Percentiles rank a stretch among this genome's conserved stretches.
phyloP scores from a whole-genome alignment of 306 rosid species.

The Prunus mira region DNA sequence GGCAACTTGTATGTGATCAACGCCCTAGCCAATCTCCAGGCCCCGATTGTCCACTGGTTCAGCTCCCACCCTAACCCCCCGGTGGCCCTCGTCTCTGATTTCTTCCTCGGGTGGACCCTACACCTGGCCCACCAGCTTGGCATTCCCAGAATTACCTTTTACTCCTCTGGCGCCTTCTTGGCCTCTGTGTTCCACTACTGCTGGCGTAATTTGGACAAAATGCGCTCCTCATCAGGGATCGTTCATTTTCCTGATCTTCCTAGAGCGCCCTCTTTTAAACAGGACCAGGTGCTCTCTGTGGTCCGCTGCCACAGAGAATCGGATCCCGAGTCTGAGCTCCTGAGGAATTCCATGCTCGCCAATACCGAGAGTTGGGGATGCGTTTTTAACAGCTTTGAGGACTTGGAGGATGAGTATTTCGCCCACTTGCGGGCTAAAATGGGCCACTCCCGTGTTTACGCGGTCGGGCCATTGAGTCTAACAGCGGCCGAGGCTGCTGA shows the following conservation, averaged over 20 bases:
- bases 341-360: constrained; percentile 24
- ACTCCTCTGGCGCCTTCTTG: constrained; percentile 14
- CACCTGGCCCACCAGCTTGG: constrained; percentile 26
- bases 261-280: constrained; percentile 37
- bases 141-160: constrained; percentile 36
- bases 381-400: constrained; percentile 38
- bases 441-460: constrained; percentile 27
- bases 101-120: constrained; percentile 53
- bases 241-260: constrained; percentile 30
- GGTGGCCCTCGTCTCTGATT: constrained; percentile 48
- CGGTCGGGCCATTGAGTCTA: constrained; percentile 48
- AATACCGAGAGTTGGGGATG: constrained; percentile 47
- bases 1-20: constrained; percentile 41
- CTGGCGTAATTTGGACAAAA: background rate
- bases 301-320: constrained; percentile 30
- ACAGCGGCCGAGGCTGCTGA: background rate
- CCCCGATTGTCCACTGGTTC: constrained; percentile 42
- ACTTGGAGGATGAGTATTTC: constrained; percentile 38
- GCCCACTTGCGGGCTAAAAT: constrained; percentile 12
- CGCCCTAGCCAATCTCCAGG: constrained; percentile 34
- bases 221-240: constrained; percentile 1
- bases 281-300: constrained; percentile 46
- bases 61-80: constrained; percentile 48
- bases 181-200: constrained; percentile 14
- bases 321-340: constrained; percentile 39